Percentiles rank a stretch among this genome's conserved stretches.
Evolutionary conservation across 169 alveolate genomes (phyloP).

Genomic region (Plasmodium vivax): DNA sequence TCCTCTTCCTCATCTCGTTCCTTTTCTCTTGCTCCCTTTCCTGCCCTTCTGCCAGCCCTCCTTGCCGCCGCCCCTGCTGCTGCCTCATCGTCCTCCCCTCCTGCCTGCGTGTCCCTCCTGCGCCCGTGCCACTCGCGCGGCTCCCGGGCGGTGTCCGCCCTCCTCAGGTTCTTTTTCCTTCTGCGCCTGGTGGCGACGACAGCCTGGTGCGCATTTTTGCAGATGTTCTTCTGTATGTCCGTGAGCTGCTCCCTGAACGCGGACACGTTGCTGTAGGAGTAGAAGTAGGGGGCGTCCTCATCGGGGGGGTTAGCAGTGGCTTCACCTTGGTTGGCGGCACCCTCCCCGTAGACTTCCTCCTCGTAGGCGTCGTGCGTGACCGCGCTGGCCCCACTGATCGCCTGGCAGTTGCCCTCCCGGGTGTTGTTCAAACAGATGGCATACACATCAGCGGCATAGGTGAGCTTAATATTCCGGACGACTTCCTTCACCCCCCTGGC

Average conservation of each 20-base stretch:
- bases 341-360: not conserved
- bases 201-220: not conserved
- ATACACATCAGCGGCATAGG: conserved; percentile 5
- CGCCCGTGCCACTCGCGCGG: not conserved
- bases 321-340: too few species aligned
- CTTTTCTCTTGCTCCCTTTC: too few species aligned
- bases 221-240: conserved; percentile 11
- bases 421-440: conserved; percentile 15
- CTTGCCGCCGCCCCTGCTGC: not conserved
- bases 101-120: not conserved
- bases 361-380: not conserved
- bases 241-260: not conserved
- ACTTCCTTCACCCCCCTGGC: not conserved
- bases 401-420: not conserved
- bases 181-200: not conserved
- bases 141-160: not conserved
- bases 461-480: not conserved
- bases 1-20: too few species aligned
- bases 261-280: not conserved
- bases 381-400: not conserved
- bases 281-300: not conserved
- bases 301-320: not conserved
- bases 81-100: not conserved
- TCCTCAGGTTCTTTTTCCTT: not conserved
- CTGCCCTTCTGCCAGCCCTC: too few species aligned